A percentile compares a stretch with the other conserved stretches of the same genome.
Evolutionary conservation across 768 basidiomycete species (phyloP).

Genomic region (Boletus tylopilopsis): DNA sequence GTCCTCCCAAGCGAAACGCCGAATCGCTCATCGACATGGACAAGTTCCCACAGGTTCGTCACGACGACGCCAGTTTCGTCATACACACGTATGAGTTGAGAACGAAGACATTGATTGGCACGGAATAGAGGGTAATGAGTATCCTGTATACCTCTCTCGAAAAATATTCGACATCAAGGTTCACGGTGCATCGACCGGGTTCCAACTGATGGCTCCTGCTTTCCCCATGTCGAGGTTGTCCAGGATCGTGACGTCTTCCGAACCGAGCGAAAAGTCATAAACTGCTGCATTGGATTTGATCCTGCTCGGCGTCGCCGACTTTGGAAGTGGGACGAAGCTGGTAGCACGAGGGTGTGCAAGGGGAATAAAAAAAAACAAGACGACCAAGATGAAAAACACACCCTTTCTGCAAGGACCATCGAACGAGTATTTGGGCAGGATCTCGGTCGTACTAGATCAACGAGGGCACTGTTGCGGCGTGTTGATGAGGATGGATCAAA

Average conservation of each 20-base stretch:
- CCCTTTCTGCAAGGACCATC: slow-evolving; percentile 90
- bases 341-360: not conserved
- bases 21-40: not conserved
- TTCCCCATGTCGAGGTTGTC: slow-evolving; percentile 71
- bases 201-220: slow-evolving; percentile 77
- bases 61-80: not conserved
- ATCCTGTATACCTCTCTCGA: not conserved
- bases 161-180: slow-evolving; percentile 11
- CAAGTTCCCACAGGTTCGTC: not conserved
- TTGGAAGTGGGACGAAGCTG: slow-evolving; percentile 81
- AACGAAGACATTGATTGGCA: not conserved
- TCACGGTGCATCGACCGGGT: slow-evolving; percentile 59
- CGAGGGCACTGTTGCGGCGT: slow-evolving; percentile 5
- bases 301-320: slow-evolving; percentile 66
- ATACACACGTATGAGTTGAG: not conserved
- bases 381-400: slow-evolving; percentile 32
- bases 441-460: slow-evolving; percentile 50
- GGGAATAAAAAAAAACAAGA: not conserved
- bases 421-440: slow-evolving; percentile 76
- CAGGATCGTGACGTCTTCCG: slow-evolving; percentile 61
- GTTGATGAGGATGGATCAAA: slow-evolving; percentile 6
- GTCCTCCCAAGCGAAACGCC: not conserved
- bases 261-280: slow-evolving; percentile 68
- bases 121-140: not conserved
- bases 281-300: slow-evolving; percentile 72